Evolutionary conservation across 805 yeast species (phyloP).

Genomic region (Metschnikowia shivogae): DNA sequence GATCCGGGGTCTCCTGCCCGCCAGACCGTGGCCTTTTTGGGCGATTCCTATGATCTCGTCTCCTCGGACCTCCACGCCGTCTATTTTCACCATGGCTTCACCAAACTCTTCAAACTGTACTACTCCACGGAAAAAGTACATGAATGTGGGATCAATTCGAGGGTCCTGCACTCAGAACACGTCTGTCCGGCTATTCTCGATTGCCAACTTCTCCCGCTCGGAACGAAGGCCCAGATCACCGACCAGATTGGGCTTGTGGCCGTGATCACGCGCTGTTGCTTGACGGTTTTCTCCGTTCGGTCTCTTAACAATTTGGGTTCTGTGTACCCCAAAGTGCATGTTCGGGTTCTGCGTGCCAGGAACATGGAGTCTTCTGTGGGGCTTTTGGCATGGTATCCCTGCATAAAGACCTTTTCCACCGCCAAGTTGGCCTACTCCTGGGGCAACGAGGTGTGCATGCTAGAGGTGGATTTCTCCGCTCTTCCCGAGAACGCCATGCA

Average conservation of each 20-base stretch:
- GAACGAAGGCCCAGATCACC: slow-evolving; percentile 48
- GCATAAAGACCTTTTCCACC: slow-evolving; percentile 19
- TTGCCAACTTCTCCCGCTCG: slow-evolving; percentile 55
- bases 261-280: slow-evolving; percentile 46
- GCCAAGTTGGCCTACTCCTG: slow-evolving; percentile 64
- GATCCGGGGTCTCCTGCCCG: slow-evolving; percentile 8
- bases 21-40: slow-evolving; percentile 25
- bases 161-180: slow-evolving; percentile 41
- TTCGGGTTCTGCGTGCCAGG: slow-evolving; percentile 48
- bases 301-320: slow-evolving; percentile 37
- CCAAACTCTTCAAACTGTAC: slow-evolving; percentile 51
- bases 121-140: slow-evolving; percentile 16
- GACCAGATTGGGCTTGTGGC: slow-evolving; percentile 62
- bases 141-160: slow-evolving; percentile 15
- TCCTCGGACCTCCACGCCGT: slow-evolving; percentile 41
- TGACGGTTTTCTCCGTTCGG: slow-evolving; percentile 51
- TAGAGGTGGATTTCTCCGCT: slow-evolving; percentile 44
- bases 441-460: slow-evolving; percentile 54
- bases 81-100: slow-evolving; percentile 59
- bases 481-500: slow-evolving; percentile 27
- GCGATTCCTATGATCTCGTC: slow-evolving; percentile 27
- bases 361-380: slow-evolving; percentile 31
- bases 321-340: slow-evolving; percentile 42
- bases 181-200: slow-evolving; percentile 20
- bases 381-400: slow-evolving; percentile 62